Evolutionary conservation across 768 basidiomycete genomes (phyloP).

Genomic region (Naematelia aurantialba): DNA sequence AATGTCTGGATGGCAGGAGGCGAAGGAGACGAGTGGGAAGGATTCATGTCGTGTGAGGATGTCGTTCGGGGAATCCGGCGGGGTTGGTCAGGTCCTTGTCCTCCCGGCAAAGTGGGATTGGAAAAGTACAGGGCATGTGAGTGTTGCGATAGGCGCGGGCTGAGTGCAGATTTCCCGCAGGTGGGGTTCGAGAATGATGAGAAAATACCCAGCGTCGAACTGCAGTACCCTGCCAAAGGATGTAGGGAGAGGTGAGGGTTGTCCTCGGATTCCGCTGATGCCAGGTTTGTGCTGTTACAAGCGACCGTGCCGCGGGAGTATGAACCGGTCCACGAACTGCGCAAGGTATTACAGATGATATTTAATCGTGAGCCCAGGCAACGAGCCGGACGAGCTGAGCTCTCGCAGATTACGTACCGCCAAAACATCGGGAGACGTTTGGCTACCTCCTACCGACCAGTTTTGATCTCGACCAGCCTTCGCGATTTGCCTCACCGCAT

Average conservation of each 20-base stretch:
- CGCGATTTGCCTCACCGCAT: slow-evolving; percentile 25
- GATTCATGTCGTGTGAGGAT: slow-evolving; percentile 30
- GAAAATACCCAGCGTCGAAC: slow-evolving; percentile 35
- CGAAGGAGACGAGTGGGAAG: slow-evolving; percentile 32
- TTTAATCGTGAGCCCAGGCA: slow-evolving; percentile 34
- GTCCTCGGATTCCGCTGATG: background rate
- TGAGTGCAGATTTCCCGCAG: slow-evolving; percentile 42
- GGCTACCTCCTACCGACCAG: slow-evolving; percentile 25
- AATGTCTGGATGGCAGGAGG: slow-evolving; percentile 25
- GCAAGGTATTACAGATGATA: slow-evolving; percentile 34
- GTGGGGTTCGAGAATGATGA: slow-evolving; percentile 40
- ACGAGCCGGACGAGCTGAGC: background rate
- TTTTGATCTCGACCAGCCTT: slow-evolving; percentile 24
- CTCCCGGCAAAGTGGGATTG: slow-evolving; percentile 17
- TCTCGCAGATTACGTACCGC: slow-evolving; percentile 45
- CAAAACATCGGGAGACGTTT: slow-evolving; percentile 38
- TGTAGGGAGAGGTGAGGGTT: slow-evolving; percentile 44
- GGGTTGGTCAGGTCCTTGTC: slow-evolving; percentile 15
- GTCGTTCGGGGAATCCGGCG: slow-evolving; percentile 22
- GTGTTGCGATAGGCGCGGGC: slow-evolving; percentile 8
- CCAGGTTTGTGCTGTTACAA: slow-evolving; percentile 35
- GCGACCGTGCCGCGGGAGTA: slow-evolving; percentile 40
- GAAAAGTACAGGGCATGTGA: slow-evolving; percentile 42
- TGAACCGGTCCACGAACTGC: slow-evolving; percentile 40
- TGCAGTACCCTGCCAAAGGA: slow-evolving; percentile 43